Conservation (phyloP, 129 eudicot genomes). For the Rutidosis leptorrhynchoides region DNA sequence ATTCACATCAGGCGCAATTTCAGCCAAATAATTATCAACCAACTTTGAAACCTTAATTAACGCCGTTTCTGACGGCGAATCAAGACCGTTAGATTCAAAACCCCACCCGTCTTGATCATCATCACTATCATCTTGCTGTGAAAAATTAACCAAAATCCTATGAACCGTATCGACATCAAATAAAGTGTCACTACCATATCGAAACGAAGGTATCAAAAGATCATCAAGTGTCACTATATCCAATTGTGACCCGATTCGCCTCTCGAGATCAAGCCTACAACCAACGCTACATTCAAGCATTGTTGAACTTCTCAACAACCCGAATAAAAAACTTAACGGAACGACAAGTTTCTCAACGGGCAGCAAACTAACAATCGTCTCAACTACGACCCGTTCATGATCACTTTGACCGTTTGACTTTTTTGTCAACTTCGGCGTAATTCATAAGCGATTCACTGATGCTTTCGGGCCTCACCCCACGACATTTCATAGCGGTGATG, state of each 20-base stretch:
- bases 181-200: slow-evolving; percentile 74
- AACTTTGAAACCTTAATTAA: slow-evolving; percentile 76
- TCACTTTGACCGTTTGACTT: slow-evolving; percentile 43
- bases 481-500: slow-evolving; percentile 84
- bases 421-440: slow-evolving; percentile 68
- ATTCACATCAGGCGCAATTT: slow-evolving; percentile 89
- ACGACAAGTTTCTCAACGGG: slow-evolving; percentile 79
- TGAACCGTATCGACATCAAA: slow-evolving; percentile 92
- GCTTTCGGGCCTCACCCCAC: slow-evolving; percentile 94
- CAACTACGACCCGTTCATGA: slow-evolving; percentile 66
- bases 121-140: slow-evolving; percentile 77
- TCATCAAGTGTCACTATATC: slow-evolving; percentile 93
- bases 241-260: slow-evolving; percentile 83
- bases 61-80: slow-evolving; percentile 79
- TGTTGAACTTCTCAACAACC: slow-evolving; percentile 72
- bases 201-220: slow-evolving; percentile 83
- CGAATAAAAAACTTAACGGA: slow-evolving; percentile 79
- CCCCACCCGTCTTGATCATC: slow-evolving; percentile 76
- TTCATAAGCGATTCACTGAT: slow-evolving; percentile 80
- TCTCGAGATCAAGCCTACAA: slow-evolving; percentile 82
- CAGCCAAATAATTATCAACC: slow-evolving; percentile 84
- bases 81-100: slow-evolving; percentile 67
- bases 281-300: slow-evolving; percentile 70
- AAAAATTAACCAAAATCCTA: slow-evolving; percentile 77
- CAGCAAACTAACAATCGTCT: slow-evolving; percentile 71